Percentiles rank a stretch among this genome's conserved stretches.
Evolutionary conservation across 2,329 filamentous ascomycete species (phyloP).

Genomic region (Ceratocystis variospora): DNA sequence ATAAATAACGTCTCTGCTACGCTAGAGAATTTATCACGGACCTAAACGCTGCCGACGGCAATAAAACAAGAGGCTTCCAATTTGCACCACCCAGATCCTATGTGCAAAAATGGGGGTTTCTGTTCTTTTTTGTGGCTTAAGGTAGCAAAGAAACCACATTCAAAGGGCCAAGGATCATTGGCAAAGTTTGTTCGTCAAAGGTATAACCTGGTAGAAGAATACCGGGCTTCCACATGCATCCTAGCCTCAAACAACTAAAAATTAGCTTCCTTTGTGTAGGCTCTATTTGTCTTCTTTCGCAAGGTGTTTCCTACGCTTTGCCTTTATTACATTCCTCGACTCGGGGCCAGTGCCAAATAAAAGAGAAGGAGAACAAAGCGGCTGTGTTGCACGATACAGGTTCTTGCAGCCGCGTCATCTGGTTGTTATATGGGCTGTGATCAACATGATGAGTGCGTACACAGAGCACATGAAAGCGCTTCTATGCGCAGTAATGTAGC

Average conservation of each 20-base stretch:
- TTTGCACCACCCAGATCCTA: no score
- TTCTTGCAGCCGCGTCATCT: background rate
- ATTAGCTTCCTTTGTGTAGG: background rate
- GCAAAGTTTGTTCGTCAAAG: no score
- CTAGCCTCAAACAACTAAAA: no score
- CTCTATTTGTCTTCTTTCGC: background rate
- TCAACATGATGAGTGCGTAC: background rate
- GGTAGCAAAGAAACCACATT: no score
- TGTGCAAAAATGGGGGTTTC: no score
- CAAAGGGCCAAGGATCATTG: no score
- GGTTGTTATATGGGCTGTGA: background rate
- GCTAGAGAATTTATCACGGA: background rate
- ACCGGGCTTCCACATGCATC: no score
- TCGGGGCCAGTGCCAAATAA: background rate
- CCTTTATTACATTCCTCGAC: background rate
- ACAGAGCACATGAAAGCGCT: no score
- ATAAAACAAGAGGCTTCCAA: background rate
- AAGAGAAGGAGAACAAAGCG: background rate
- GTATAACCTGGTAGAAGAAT: no score
- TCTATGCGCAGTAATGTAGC: background rate
- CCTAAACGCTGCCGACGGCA: background rate
- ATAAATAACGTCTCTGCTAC: background rate
- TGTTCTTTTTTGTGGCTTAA: no score
- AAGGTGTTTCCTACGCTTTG: background rate
- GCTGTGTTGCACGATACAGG: background rate